Conservation (phyloP, 352 stramenopile genomes). For the Globisporangium takayamanum region DNA sequence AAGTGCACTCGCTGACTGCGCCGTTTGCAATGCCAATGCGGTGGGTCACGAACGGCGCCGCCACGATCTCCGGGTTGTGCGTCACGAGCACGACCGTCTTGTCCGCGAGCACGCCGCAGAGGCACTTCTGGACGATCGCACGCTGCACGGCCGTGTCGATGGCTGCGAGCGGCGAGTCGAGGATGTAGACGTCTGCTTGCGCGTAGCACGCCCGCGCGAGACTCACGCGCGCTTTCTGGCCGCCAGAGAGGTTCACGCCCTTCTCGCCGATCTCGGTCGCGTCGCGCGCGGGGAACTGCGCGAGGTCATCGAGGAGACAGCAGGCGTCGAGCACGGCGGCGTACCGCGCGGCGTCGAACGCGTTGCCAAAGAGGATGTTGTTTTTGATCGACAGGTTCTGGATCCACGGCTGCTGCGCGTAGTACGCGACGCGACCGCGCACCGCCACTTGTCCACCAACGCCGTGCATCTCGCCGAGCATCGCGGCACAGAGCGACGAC, state of each 20-base stretch:
- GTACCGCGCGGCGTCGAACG: conserved; percentile 44
- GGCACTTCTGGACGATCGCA: conserved; percentile 69
- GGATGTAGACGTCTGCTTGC: conserved; percentile 57
- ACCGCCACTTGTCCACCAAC: conserved; percentile 28
- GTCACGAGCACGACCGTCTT: conserved; percentile 88
- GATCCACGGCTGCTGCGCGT: conserved; percentile 88
- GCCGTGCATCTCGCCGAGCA: conserved; percentile 86
- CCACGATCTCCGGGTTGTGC: conserved; percentile 74
- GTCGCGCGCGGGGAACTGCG: conserved; percentile 81
- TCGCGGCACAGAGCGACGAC: conserved; percentile 40
- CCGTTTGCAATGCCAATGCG: conserved; percentile 24
- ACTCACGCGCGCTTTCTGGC: conserved; percentile 85
- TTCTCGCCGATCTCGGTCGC: conserved; percentile 93
- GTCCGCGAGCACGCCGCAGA: conserved; percentile 20
- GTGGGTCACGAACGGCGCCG: conserved; percentile 19
- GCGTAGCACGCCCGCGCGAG: conserved; percentile 63
- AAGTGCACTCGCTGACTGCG: conserved; percentile 3
- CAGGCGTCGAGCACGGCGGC: conserved; percentile 60
- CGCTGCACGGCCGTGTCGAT: conserved; percentile 92
- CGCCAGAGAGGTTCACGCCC: conserved; percentile 91
- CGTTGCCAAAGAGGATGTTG: conserved; percentile 91
- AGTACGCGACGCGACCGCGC: conserved; percentile 49
- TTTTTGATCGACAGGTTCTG: conserved; percentile 91
- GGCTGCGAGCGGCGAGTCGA: conserved; percentile 90
- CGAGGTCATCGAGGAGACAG: conserved; percentile 79